Percentiles rank a stretch among this genome's conserved stretches.
These are phyloP conservation scores for Cercospora nicotianae DNA, from an alignment of 2,329 filamentous ascomycete species.

Conservation along the genomic window DNA sequence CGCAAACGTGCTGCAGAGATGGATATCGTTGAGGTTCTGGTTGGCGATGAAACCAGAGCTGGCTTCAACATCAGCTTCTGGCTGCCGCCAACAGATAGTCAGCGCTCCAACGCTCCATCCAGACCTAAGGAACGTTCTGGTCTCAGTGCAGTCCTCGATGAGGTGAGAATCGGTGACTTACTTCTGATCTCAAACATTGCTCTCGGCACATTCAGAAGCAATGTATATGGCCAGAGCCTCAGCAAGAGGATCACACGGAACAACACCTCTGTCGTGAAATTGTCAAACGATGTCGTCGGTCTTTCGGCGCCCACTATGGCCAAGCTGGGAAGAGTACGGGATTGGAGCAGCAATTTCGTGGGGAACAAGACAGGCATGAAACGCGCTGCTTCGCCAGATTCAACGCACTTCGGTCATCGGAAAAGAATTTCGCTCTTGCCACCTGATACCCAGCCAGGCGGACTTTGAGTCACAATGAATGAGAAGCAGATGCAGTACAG, in stretches of 20 bases:
- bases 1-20: constrained; percentile 50
- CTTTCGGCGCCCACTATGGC: constrained; percentile 61
- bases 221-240: constrained; percentile 82
- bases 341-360: constrained; percentile 76
- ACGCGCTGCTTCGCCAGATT: background rate
- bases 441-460: constrained; percentile 35
- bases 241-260: constrained; percentile 69
- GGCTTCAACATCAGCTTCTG: constrained; percentile 85
- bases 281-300: constrained; percentile 20
- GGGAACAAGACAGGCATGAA: constrained; percentile 31
- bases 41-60: constrained; percentile 81
- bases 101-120: background rate
- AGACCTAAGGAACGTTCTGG: constrained; percentile 15
- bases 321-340: constrained; percentile 67
- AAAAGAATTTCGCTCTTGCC: constrained; percentile 30
- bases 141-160: constrained; percentile 46
- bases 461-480: background rate
- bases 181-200: constrained; percentile 78
- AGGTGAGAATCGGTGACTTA: constrained; percentile 69
- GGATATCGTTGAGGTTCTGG: constrained; percentile 71
- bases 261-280: constrained; percentile 53
- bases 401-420: background rate
- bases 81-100: constrained; percentile 55
- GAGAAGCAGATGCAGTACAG: background rate
- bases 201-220: constrained; percentile 70